These are phyloP conservation scores for Candida sp. DNA, from an alignment of 1,139 yeast genomes.

Conservation along the genomic window DNA sequence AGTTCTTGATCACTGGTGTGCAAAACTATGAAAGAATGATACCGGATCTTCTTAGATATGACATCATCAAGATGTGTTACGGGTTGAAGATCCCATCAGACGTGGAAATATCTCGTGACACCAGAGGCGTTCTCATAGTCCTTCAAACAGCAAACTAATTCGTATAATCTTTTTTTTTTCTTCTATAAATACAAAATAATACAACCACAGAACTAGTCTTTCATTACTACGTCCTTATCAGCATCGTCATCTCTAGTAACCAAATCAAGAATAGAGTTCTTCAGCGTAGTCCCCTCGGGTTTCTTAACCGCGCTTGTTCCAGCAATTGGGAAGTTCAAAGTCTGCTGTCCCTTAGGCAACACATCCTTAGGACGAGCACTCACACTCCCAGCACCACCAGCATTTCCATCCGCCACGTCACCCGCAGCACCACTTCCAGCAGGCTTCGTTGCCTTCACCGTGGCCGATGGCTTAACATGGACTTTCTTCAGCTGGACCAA, in stretches of 20 bases:
- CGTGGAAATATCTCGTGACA: conserved; percentile 26
- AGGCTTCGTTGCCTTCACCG: conserved; percentile 3
- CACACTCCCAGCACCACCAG: conserved; percentile 1
- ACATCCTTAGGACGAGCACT: conserved; percentile 9
- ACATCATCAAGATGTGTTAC: conserved; percentile 31
- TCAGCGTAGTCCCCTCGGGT: conserved; percentile 20
- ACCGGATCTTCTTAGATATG: conserved; percentile 35
- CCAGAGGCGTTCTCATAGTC: conserved; percentile 37
- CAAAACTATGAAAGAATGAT: conserved; percentile 33
- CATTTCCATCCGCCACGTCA: conserved; percentile 6
- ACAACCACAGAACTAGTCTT: conserved; percentile 12
- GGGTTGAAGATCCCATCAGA: conserved; percentile 27
- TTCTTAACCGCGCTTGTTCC: conserved; percentile 11
- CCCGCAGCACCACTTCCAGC: conserved; percentile 10
- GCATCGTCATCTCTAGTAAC: conserved; percentile 23
- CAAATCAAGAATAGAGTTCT: conserved; percentile 42
- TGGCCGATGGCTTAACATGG: conserved; percentile 23
- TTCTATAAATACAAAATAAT: background rate
- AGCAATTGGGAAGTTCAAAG: conserved; percentile 26
- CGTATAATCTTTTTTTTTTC: background rate
- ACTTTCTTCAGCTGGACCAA: conserved; percentile 53
- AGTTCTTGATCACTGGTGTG: conserved; percentile 34
- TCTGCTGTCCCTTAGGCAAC: conserved; percentile 45
- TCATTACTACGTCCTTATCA: conserved; percentile 21
- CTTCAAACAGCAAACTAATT: conserved; percentile 14